These are phyloP conservation scores for Capillidium heterosporum DNA, from an alignment of 371 early-diverging fungal species.

Conservation along the genomic window DNA sequence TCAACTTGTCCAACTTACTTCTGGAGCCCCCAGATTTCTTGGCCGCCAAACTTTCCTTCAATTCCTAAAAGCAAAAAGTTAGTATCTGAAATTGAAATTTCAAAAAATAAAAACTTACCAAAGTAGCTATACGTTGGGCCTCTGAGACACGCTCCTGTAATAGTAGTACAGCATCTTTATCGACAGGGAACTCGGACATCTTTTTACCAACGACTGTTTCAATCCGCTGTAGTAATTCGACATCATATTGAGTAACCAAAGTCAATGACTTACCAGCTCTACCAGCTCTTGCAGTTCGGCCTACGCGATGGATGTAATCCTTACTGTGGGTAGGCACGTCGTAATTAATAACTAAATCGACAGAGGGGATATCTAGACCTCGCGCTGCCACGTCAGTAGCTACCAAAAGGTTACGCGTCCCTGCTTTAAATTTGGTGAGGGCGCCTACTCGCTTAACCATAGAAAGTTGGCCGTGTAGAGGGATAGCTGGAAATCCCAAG, in stretches of 20 bases:
- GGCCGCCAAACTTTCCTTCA: too few species aligned
- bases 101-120: constrained; percentile 5
- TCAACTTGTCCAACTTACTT: too few species aligned
- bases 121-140: constrained; percentile 62
- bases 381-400: constrained; percentile 94
- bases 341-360: constrained; percentile 91
- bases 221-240: constrained; percentile 82
- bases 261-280: constrained; percentile 83
- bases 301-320: constrained; percentile 95
- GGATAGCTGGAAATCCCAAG: constrained; percentile 82
- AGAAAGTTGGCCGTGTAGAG: constrained; percentile 83
- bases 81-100: too few species aligned
- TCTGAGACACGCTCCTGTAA: constrained; percentile 87
- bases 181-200: constrained; percentile 59
- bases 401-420: constrained; percentile 65
- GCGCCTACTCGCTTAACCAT: constrained; percentile 86
- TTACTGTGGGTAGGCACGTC: constrained; percentile 88
- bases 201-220: constrained; percentile 78
- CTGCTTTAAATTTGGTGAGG: constrained; percentile 78
- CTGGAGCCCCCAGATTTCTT: too few species aligned
- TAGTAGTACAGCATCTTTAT: constrained; percentile 69
- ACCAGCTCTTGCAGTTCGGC: constrained; percentile 94
- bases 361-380: constrained; percentile 94
- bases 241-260: constrained; percentile 94
- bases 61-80: too few species aligned